phyloP scores from a whole-genome alignment of 257 asterid species.

The Lantana camara region DNA sequence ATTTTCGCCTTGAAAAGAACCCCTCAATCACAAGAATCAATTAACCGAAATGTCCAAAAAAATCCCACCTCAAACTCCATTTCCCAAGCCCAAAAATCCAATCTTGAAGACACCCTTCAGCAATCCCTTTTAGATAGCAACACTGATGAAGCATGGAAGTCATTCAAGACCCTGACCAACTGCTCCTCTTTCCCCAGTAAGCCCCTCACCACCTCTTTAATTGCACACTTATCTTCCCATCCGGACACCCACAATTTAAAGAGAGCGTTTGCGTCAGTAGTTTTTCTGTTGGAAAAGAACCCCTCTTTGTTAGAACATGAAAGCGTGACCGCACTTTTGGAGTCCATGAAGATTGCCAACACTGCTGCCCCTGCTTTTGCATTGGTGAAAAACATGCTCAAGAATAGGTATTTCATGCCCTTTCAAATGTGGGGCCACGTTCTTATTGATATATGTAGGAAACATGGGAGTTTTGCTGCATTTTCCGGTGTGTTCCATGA shows the following conservation, averaged over 20 bases:
- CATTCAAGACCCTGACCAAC: slow-evolving; percentile 77
- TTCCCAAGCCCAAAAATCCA: slow-evolving; percentile 48
- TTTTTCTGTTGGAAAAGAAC: slow-evolving; percentile 71
- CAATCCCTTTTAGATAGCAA: slow-evolving; percentile 47
- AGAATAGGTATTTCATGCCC: slow-evolving; percentile 83
- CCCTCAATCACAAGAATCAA: slow-evolving; percentile 28
- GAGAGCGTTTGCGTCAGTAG: slow-evolving; percentile 79
- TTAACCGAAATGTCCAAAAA: slow-evolving; percentile 32
- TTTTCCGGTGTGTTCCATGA: slow-evolving; percentile 69
- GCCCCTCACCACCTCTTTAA: slow-evolving; percentile 68
- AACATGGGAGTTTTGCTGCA: slow-evolving; percentile 63
- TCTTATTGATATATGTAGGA: slow-evolving; percentile 64
- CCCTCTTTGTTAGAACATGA: slow-evolving; percentile 63
- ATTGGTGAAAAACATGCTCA: slow-evolving; percentile 76
- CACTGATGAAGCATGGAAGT: slow-evolving; percentile 97
- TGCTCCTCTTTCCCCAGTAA: slow-evolving; percentile 66
- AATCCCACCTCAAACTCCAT: slow-evolving; percentile 37
- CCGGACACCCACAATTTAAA: slow-evolving; percentile 71
- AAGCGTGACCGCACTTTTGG: slow-evolving; percentile 58
- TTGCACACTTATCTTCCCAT: slow-evolving; percentile 61
- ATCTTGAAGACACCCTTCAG: slow-evolving; percentile 53
- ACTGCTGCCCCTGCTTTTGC: slow-evolving; percentile 86
- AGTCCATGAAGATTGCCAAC: slow-evolving; percentile 62
- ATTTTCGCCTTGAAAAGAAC: slow-evolving; percentile 51
- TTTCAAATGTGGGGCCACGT: slow-evolving; percentile 74